Percentiles rank a stretch among this genome's conserved stretches.
phyloP scores from a whole-genome alignment of 2,329 filamentous ascomycete genomes.

The Apiospora malaysiana region DNA sequence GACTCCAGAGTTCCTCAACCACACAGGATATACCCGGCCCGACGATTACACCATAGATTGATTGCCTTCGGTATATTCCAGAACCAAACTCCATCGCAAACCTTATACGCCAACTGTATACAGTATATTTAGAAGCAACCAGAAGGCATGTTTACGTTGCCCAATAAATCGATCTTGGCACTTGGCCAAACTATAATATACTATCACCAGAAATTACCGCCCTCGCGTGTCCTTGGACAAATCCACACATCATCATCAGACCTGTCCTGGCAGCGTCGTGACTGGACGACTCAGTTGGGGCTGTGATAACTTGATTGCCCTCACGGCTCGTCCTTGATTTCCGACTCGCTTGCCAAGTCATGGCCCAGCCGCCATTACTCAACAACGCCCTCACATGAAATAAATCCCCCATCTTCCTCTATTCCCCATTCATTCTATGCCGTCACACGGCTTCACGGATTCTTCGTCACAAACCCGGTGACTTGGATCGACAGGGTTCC shows the following conservation, averaged over 20 bases:
- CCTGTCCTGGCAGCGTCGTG: not conserved
- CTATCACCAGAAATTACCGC: not conserved
- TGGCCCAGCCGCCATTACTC: not conserved
- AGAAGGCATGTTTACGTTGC: not conserved
- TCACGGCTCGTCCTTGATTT: not conserved
- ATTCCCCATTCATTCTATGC: not conserved
- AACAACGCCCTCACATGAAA: not conserved
- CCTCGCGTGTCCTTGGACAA: not conserved
- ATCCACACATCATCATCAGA: not conserved
- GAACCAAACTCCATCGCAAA: not conserved
- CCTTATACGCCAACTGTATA: not conserved
- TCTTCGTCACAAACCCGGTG: not conserved
- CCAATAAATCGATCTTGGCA: not conserved
- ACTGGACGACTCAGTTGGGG: not conserved
- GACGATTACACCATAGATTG: too few species aligned
- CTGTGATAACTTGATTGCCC: not conserved
- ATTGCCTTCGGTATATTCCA: not conserved
- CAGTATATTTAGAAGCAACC: not conserved
- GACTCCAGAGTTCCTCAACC: not conserved
- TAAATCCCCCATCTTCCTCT: not conserved
- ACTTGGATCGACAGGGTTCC: not conserved
- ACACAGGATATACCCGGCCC: not conserved
- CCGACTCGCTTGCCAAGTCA: not conserved
- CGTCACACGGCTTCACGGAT: not conserved
- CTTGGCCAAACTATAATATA: constrained; percentile 15